Conservation (phyloP, 2,329 filamentous ascomycete species). For the Cladorrhinum sp. region DNA sequence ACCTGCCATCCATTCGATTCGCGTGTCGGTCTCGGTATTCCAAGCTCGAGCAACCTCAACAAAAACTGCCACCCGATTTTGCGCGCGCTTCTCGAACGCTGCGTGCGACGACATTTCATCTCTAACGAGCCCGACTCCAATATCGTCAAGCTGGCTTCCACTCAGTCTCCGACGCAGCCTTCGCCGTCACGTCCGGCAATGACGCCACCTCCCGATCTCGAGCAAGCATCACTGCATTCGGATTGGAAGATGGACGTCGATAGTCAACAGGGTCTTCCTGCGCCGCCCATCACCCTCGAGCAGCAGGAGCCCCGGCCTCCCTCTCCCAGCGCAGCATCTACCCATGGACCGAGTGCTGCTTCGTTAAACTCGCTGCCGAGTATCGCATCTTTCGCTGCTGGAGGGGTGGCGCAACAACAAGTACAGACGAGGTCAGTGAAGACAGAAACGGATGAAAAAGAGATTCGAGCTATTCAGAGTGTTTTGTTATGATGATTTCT, state of each 20-base stretch:
- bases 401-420: conserved; percentile 8
- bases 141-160: conserved; percentile 30
- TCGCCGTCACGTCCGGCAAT: conserved; percentile 17
- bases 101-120: neutral
- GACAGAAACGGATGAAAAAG: neutral
- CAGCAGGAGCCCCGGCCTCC: conserved; percentile 44
- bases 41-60: neutral
- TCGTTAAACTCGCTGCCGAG: conserved; percentile 45
- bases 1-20: neutral
- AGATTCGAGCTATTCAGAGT: neutral
- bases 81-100: neutral
- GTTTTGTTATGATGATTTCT: neutral
- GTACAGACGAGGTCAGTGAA: conserved; percentile 46
- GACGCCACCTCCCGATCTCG: conserved; percentile 26
- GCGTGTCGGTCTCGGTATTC: neutral
- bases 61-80: neutral
- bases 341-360: conserved; percentile 43
- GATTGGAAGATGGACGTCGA: conserved; percentile 46
- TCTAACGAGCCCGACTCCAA: neutral
- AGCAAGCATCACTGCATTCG: conserved; percentile 28
- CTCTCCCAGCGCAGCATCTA: conserved; percentile 50
- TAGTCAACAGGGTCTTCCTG: conserved; percentile 33
- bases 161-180: conserved; percentile 21
- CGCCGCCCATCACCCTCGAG: conserved; percentile 41
- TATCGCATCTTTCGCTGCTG: conserved; percentile 8